Evolutionary conservation across 768 basidiomycete genomes (phyloP).

Genomic region (Ramaria sp.): DNA sequence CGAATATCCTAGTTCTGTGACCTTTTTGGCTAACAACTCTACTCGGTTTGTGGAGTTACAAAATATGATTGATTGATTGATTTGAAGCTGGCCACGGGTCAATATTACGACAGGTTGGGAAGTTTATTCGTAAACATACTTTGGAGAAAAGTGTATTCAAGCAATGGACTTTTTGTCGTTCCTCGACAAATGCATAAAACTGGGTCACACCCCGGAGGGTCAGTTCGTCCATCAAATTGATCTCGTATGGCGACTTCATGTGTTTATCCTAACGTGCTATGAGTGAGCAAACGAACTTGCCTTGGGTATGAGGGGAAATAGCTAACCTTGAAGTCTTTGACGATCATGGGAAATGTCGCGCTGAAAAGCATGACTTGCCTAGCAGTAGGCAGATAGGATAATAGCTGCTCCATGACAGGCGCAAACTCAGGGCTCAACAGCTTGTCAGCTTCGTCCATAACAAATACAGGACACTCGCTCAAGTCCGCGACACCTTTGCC

Average conservation of each 20-base stretch:
- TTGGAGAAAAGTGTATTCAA: conserved; percentile 99
- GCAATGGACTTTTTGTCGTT: conserved; percentile 98
- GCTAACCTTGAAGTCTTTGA: conserved; percentile 94
- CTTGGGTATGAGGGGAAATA: conserved; percentile 5
- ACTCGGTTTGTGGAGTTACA: conserved; percentile 99
- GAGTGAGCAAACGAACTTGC: not conserved
- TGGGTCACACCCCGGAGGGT: conserved; percentile 97
- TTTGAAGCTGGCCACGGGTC: conserved; percentile 67
- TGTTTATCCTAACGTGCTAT: conserved; percentile 67
- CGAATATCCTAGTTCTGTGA: conserved; percentile 97
- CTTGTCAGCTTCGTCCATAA: conserved; percentile 99
- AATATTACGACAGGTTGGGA: not conserved
- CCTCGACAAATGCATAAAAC: conserved; percentile 99
- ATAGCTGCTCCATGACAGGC: conserved; percentile 94
- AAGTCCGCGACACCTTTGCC: conserved; percentile 92
- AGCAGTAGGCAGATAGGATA: conserved; percentile 71
- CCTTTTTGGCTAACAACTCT: conserved; percentile 98
- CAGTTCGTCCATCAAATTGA: conserved; percentile 99
- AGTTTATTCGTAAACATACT: conserved; percentile 32
- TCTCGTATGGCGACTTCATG: conserved; percentile 92
- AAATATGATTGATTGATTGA: conserved; percentile 99
- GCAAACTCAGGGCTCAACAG: conserved; percentile 95
- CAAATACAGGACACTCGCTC: conserved; percentile 89
- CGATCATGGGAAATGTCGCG: conserved; percentile 97
- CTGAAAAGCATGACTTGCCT: conserved; percentile 99